Evolutionary conservation across 768 basidiomycete genomes (phyloP), one percentile per base, ranked within the genome.

Genomic region (Peribolospora kevripleyi): DNA sequence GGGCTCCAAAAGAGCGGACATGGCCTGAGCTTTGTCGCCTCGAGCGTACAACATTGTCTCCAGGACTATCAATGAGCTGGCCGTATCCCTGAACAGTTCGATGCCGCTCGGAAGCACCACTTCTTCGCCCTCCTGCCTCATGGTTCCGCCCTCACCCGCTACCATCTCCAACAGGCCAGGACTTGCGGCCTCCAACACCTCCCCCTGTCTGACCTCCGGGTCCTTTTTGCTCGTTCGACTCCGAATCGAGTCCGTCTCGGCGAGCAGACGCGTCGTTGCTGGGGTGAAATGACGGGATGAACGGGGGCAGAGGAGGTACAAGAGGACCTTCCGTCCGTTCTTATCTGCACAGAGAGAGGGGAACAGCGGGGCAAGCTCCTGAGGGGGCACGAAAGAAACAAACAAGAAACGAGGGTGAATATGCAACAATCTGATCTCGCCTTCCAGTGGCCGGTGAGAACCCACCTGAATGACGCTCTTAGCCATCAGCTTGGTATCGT

Each of bases 211-310:
- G 25, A 25, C 25, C 25, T 68, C 69, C 1, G 70, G 66, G 57
- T 79, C 76, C 67, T 93, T 93, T 67, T 95, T 93, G 65, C 84
- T 87, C 40, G 87, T 91, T 58, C 73, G 71, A 7, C 75, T 72
- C 1, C 81, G 74, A 40, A 75, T 68, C 3, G 65, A 63, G 63
- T 88, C 86, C 0, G 81, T 88, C 65, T 82, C 81, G 3, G 79
- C 77, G 0, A 93, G 70, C 3, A 74, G 67, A 0, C 72, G 67
- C 42, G 85, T 80, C 62, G 83, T 78, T 0, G 82, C 76, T 1
- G 87, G 85, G 1, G 84, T 87, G 64, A 86, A 90, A 65, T 91
- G 83, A 52, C 84, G 75, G 41, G 79, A 73, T n/a, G 77, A 79
- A 5, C 86, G 80, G 2, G 86, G 86, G 1, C 80, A 73, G 50